phyloP scores from a whole-genome alignment of 23 red algal genomes.

The Pyropia haitanensis region DNA sequence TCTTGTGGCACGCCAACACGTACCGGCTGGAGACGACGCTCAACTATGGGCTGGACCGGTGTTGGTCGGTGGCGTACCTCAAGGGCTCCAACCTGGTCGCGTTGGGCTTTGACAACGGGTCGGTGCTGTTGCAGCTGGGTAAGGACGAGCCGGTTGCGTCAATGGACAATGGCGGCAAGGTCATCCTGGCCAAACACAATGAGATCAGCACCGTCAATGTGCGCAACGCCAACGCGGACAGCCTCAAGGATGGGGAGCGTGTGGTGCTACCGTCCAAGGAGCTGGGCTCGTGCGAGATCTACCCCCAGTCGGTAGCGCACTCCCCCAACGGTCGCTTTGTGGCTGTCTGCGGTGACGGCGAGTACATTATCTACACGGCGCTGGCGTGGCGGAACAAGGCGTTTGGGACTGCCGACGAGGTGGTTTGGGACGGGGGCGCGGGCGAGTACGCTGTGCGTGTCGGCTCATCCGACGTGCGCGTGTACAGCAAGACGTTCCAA shows the following conservation, averaged over 20 bases:
- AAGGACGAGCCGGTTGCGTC: constrained; percentile 82
- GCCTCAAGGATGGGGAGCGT: constrained; percentile 59
- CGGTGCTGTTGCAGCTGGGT: constrained; percentile 76
- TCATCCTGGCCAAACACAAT: constrained; percentile 86
- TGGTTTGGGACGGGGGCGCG: constrained; percentile 93
- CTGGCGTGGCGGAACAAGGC: constrained; percentile 92
- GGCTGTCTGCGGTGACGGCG: constrained; percentile 94
- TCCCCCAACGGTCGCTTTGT: constrained; percentile 97
- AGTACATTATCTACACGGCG: constrained; percentile 98
- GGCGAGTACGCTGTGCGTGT: constrained; percentile 76
- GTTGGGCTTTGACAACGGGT: constrained; percentile 89
- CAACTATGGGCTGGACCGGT: constrained; percentile 78
- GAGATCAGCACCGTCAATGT: constrained; percentile 72
- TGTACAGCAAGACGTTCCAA: constrained; percentile 75
- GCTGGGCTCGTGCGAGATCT: constrained; percentile 80
- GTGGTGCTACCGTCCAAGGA: constrained; percentile 64
- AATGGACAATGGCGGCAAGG: constrained; percentile 90
- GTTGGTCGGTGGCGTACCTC: constrained; percentile 78
- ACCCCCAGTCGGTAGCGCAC: constrained; percentile 74
- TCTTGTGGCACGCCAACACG: constrained; percentile 84
- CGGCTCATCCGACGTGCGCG: constrained; percentile 70
- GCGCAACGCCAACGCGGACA: constrained; percentile 25
- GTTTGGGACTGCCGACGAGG: constrained; percentile 80
- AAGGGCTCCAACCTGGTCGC: constrained; percentile 80
- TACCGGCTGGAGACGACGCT: constrained; percentile 86